Base-by-base conservation (phyloP, 2,329 filamentous ascomycete genomes). In the Coniella vitis region DNA sequence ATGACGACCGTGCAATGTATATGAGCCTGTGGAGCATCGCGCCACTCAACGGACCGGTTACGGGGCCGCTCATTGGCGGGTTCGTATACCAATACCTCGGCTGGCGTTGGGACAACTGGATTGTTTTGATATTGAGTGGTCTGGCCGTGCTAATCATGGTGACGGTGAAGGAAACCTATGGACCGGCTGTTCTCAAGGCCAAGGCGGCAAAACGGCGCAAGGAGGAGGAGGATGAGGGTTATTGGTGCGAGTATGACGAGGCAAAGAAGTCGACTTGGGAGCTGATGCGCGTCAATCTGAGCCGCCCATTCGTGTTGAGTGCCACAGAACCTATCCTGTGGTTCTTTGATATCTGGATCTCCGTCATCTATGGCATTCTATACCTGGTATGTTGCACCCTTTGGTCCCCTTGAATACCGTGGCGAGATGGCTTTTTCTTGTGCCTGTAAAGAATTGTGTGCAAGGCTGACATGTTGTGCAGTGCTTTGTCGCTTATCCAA, bases 41-140 rank as follows among this genome's bases (percentile, higher is more conserved):
- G 0, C 90, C 90, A 0, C 78, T 95, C 63, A 95, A 95, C 60
- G 90, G 86, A 14, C 86, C 74, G 2, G 65, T 66, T 3, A 68
- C 64, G 2, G 64, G 63, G 0, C 84, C 86, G 0, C 68, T 90
- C 1, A 83, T 95, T 31, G 90, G 90, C 19, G 90, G 90, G 0
- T 94, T 95, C 57, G 79, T 86, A 1, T 87, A 65, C 56, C 74
- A 90, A 63, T 81, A 85, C 54, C 70, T 93, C 2, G 89, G 88
- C 10, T 96, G 90, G 90, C 71, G 90, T 25, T 95, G 89, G 88
- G 84, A 84, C 34, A 86, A 87, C 60, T 95, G 87, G 86, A 74
- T 93, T 17, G 78, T 84, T 8, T 67, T 91, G 59, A 90, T 94
- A 45, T 73, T 88, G 9, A 77, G 78, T 0, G 87, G 78, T 1